phyloP scores from a whole-genome alignment of 768 basidiomycete genomes.

The Amanita inopinata region DNA sequence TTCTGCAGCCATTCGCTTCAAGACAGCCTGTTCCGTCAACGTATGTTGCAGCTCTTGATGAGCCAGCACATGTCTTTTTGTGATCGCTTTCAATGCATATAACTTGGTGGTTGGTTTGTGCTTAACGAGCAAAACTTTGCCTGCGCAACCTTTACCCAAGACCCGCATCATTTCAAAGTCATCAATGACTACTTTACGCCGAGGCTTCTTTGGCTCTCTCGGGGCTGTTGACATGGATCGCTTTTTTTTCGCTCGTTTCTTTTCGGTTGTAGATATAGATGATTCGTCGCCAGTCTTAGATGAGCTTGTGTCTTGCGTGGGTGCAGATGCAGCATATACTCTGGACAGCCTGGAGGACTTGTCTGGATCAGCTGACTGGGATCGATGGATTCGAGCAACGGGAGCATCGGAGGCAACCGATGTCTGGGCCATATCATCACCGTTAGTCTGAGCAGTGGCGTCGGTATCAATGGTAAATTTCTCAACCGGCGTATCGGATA shows the following conservation, averaged over 20 bases:
- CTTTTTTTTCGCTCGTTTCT: constrained; percentile 26
- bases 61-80: constrained; percentile 92
- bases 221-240: constrained; percentile 24
- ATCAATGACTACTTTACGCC: constrained; percentile 69
- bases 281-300: constrained; percentile 65
- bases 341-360: constrained; percentile 50
- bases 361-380: constrained; percentile 76
- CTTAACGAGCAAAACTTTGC: constrained; percentile 88
- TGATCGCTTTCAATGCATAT: constrained; percentile 95
- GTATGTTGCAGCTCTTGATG: constrained; percentile 97
- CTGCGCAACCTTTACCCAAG: constrained; percentile 94
- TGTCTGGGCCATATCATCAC: constrained; percentile 21
- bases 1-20: constrained; percentile 89
- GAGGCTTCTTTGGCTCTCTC: constrained; percentile 45
- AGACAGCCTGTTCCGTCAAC: constrained; percentile 89
- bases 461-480: constrained; percentile 20
- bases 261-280: constrained; percentile 48
- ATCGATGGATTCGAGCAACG: constrained; percentile 51
- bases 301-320: constrained; percentile 40
- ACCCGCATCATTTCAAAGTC: constrained; percentile 98
- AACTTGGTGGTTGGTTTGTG: constrained; percentile 64
- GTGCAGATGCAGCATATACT: constrained; percentile 42
- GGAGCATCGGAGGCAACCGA: constrained; percentile 26
- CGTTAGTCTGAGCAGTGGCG: constrained; percentile 12
- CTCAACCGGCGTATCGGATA: constrained; percentile 18